Conservation (phyloP, 768 basidiomycete genomes). For the Saitozyma podzolica region DNA sequence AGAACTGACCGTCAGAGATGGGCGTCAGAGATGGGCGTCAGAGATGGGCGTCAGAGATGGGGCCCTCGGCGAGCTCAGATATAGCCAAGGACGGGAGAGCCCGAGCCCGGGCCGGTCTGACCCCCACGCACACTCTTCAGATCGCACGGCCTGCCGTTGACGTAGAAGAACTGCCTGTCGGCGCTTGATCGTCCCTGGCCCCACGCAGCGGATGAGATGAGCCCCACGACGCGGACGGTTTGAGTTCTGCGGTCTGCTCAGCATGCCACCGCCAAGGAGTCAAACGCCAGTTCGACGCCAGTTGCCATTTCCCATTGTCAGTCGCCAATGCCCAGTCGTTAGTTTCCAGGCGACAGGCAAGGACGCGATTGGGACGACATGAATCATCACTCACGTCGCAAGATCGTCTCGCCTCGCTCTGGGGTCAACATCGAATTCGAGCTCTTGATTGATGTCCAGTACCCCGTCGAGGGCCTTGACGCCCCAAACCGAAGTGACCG, state of each 20-base stretch:
- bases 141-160: conserved; percentile 87
- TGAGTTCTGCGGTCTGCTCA: conserved; percentile 18
- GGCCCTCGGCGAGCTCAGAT: too few species aligned
- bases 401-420: conserved; percentile 57
- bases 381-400: conserved; percentile 28
- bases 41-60: too few species aligned
- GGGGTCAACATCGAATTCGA: conserved; percentile 69
- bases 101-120: too few species aligned
- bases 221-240: conserved; percentile 65
- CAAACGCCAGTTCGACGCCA: too few species aligned
- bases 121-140: conserved; percentile 63
- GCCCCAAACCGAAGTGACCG: conserved; percentile 79
- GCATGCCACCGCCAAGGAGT: not conserved
- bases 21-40: too few species aligned
- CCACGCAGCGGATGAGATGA: conserved; percentile 77
- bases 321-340: too few species aligned
- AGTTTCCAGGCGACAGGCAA: too few species aligned
- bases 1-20: not conserved
- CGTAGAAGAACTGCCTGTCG: conserved; percentile 88
- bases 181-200: conserved; percentile 73
- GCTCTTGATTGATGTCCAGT: conserved; percentile 68
- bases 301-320: too few species aligned
- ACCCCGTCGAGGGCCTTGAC: conserved; percentile 73
- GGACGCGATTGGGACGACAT: conserved; percentile 10
- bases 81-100: too few species aligned